These are phyloP conservation scores for Fusarium sp. DNA, from an alignment of 2,329 filamentous ascomycete species.

Conservation along the genomic window DNA sequence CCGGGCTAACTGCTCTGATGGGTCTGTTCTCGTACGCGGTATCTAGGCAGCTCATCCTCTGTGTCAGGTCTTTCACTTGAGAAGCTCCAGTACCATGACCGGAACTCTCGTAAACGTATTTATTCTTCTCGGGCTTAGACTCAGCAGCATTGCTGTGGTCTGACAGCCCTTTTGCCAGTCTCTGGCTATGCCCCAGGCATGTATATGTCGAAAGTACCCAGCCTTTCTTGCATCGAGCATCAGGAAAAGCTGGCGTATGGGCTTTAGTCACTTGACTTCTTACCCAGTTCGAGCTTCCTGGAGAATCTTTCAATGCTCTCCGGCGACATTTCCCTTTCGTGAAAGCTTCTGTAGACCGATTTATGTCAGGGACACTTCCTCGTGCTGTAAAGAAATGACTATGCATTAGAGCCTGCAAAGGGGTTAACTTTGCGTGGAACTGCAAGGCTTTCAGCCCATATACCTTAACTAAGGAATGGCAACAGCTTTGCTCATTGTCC, in stretches of 20 bases:
- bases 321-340: constrained; percentile 4
- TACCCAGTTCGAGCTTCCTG: constrained; percentile 5
- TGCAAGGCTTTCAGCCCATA: neutral
- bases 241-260: neutral
- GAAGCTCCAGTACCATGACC: neutral
- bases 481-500: constrained; percentile 12
- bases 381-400: neutral
- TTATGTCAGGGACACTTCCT: neutral
- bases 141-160: neutral
- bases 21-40: neutral
- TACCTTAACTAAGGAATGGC: constrained; percentile 17
- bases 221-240: neutral
- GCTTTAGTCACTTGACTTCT: constrained; percentile 21
- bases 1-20: neutral
- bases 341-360: neutral
- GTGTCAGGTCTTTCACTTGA: constrained; percentile 11
- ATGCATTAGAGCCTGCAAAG: constrained; percentile 1
- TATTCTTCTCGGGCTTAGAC: constrained; percentile 1
- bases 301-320: constrained; percentile 12
- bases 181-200: neutral
- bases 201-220: neutral
- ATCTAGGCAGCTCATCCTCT: constrained; percentile 11
- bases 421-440: neutral
- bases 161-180: neutral
- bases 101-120: constrained; percentile 19